A percentile compares a stretch with the other conserved stretches of the same genome.
phyloP scores from a whole-genome alignment of 192 early-diverging fungal species.

The Podila epigama region DNA sequence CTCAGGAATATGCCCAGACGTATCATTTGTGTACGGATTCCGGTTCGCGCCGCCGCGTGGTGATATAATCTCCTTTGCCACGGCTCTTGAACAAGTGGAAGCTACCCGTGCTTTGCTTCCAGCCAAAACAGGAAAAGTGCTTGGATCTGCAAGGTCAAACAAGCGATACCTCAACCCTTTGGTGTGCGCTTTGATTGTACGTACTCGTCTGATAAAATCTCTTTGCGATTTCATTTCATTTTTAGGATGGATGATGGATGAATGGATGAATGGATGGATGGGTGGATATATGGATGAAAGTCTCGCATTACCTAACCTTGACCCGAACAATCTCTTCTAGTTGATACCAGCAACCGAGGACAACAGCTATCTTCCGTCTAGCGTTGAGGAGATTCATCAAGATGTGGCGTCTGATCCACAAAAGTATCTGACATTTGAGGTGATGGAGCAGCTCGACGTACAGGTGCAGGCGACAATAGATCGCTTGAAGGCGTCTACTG shows the following conservation, averaged over 20 bases:
- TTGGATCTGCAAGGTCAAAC: neutral
- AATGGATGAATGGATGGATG: too few relatives aligned
- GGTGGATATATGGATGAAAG: too few relatives aligned
- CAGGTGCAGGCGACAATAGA: constrained; percentile 13
- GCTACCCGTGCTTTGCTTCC: neutral
- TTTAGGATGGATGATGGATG: neutral
- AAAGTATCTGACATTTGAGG: constrained; percentile 13
- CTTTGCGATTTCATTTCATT: too few relatives aligned
- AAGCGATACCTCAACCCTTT: constrained; percentile 29
- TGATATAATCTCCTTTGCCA: constrained; percentile 17
- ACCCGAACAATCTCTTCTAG: neutral
- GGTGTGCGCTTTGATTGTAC: constrained; percentile 45
- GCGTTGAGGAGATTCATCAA: constrained; percentile 16
- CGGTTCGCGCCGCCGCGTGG: constrained; percentile 19
- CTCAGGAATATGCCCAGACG: constrained; percentile 43
- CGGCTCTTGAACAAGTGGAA: neutral
- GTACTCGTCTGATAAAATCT: neutral
- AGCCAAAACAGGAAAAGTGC: neutral
- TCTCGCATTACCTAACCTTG: neutral
- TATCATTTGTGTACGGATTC: constrained; percentile 24
- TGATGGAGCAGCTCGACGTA: constrained; percentile 20
- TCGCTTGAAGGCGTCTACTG: neutral
- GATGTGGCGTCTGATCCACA: constrained; percentile 3
- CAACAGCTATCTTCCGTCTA: constrained; percentile 13
- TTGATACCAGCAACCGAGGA: constrained; percentile 11